Evolutionary conservation across 768 basidiomycete genomes (phyloP), one percentile per base, ranked within the genome.

Genomic region (Pilatotrama ljubarskyi): DNA sequence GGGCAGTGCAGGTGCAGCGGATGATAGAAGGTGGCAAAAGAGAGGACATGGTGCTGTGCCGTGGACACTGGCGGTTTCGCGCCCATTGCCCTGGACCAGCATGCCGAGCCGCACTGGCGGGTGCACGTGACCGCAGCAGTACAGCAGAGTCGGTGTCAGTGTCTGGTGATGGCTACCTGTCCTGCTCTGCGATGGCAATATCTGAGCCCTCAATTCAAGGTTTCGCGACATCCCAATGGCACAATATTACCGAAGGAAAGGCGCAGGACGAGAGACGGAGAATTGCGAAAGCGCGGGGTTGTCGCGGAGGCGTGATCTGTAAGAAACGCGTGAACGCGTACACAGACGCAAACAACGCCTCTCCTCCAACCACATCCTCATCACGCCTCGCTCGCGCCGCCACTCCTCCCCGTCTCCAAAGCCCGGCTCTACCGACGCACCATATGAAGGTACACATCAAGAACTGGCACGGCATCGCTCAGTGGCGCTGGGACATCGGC

Each of bases 401-500:
- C n/a, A n/a, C n/a, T n/a, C 20, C 24, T 18, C 37, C 18, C 17
- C 37, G 26, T 38, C 36, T 22, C 9, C 56, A n/a, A n/a, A n/a
- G 13, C 11, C 9, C 18, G 8, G 4, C 37, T n/a, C 9, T 17
- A 10, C 17, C 3, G 18, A 41, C 25, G 10, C 37, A 40, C 15
- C 38, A 6, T 37, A 93, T 95, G 93, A 94, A 88, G 71, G 85
- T 95, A 18, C 84, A 75, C 38, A 78, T 96, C 63, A 94, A 93
- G 70, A 82, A 84, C 66, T 94, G 91, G 89, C 86, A 91, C 72
- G 90, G 90, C 3, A 88, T 96, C 40, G 94, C 93, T 0, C 85
- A 89, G 68, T 95, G 93, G 93, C 82, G 86, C 32, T 95, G 93
- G 93, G 86, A 93, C 66, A 80, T 77, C 9, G 74, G 76, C 47